phyloP scores from a whole-genome alignment of 768 basidiomycete species.

The Asterophora lycoperdoides region DNA sequence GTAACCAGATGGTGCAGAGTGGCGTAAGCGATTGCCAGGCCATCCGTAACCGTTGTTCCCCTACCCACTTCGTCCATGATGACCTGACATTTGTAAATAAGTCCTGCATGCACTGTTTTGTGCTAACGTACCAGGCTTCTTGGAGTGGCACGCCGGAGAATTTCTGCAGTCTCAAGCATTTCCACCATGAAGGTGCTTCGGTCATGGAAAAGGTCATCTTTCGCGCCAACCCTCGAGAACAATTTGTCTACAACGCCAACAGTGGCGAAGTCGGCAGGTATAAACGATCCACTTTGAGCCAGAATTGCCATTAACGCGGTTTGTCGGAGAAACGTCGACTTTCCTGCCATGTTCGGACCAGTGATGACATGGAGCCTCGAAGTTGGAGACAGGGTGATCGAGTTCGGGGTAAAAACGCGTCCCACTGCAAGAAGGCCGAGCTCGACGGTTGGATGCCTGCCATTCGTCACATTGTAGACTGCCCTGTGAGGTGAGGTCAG shows the following conservation, averaged over 20 bases:
- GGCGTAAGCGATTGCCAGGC: constrained; percentile 90
- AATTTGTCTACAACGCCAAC: constrained; percentile 88
- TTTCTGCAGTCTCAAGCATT: constrained; percentile 92
- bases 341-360: constrained; percentile 95
- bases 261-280: constrained; percentile 78
- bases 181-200: constrained; percentile 98
- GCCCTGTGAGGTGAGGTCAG: constrained; percentile 29
- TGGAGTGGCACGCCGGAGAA: constrained; percentile 77
- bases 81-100: constrained; percentile 47
- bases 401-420: constrained; percentile 83
- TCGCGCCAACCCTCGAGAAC: constrained; percentile 93
- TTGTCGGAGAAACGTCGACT: constrained; percentile 90
- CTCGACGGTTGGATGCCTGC: constrained; percentile 93
- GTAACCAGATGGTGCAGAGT: constrained; percentile 77
- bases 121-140: constrained; percentile 64
- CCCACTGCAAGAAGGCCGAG: constrained; percentile 71
- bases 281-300: constrained; percentile 90
- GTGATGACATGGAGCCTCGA: constrained; percentile 81
- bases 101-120: background rate
- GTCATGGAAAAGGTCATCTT: constrained; percentile 91
- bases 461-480: constrained; percentile 66
- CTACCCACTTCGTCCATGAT: constrained; percentile 99
- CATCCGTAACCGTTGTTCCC: constrained; percentile 90
- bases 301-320: constrained; percentile 86
- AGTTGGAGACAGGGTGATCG: constrained; percentile 52